These are phyloP conservation scores for Alternaria brassicae DNA, from an alignment of 2,329 filamentous ascomycete genomes.

Conservation along the genomic window DNA sequence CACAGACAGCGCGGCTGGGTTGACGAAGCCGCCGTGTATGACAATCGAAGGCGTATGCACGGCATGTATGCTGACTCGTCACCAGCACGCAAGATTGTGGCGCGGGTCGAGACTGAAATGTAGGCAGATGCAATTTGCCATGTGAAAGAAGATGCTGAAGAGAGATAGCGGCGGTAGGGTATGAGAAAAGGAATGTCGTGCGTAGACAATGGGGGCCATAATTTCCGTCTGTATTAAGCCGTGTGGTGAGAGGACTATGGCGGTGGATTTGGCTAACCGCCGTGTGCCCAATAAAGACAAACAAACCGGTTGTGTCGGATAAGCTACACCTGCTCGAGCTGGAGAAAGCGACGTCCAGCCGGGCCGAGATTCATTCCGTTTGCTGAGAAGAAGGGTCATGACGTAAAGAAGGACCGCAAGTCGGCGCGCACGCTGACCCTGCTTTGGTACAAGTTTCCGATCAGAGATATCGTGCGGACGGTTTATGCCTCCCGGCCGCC, in stretches of 20 bases:
- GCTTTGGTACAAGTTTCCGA: not conserved
- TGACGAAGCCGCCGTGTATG: not conserved
- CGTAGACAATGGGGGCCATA: not conserved
- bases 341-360: not conserved
- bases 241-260: not conserved
- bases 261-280: constrained; percentile 2
- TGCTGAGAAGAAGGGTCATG: constrained; percentile 1
- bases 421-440: constrained; percentile 4
- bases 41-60: not conserved
- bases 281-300: not conserved
- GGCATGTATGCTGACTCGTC: not conserved
- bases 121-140: not conserved
- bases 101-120: not conserved
- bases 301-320: not conserved
- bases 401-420: constrained; percentile 13
- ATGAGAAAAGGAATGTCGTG: not conserved
- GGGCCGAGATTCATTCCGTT: constrained; percentile 8
- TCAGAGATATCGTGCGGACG: constrained; percentile 1
- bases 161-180: not conserved
- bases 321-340: not conserved
- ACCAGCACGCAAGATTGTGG: not conserved
- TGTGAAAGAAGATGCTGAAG: not conserved
- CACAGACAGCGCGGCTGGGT: not conserved
- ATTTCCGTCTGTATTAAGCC: not conserved
- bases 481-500: not conserved